Base-by-base conservation (phyloP, 2,329 filamentous ascomycete species). In the Penicillium sp. region DNA sequence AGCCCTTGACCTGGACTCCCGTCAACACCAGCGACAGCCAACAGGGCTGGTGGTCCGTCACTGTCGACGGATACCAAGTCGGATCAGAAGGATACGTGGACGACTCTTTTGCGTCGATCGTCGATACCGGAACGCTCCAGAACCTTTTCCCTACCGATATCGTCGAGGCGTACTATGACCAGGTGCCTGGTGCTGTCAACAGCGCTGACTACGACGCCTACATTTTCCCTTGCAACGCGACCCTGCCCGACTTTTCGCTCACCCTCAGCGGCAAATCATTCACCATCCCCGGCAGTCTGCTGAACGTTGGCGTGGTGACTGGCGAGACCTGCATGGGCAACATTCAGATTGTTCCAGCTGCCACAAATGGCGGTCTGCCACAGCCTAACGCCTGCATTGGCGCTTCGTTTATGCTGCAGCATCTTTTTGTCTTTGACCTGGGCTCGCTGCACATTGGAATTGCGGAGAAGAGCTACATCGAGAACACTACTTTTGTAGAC, bases 31-130 rank as follows among this genome's bases (percentile, higher is more conserved):
- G 40, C n/a, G 82, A 89, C 68, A 79, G 77, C 21, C 79, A 77
- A 9, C 72, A 77, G 35, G 88, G 88, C 11, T 90, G 86, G 76
- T 91, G 88, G 88, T 78, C 87, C 66, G 83, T 89, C 65, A 66
- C 77, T 12, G 83, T 82, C 6, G 76, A 77, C 18, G 74, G 74
- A 47, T 89, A 85, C 65, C 74, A 76, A 21, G 77, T 90, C 56
- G 81, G 78, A 16, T 68, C 66, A 33, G 68, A 68, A 57, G 74
- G 71, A 7, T 9, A 26, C 8, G 38, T 67, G 2, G 40, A 72
- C 1, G 73, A 79, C 65, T 62, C 53, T 6, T 65, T 71, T 46
- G 63, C 63, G 3, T 81, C 84, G 47, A 85, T 88, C 56, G 78
- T 83, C 23, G 87, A 90, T 70, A 89, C 87, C 1, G 87, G 86